A percentile compares a stretch with the other conserved stretches of the same genome.
Evolutionary conservation across 2,329 filamentous ascomycete genomes (phyloP).

Genomic region (Didymella segeticola): DNA sequence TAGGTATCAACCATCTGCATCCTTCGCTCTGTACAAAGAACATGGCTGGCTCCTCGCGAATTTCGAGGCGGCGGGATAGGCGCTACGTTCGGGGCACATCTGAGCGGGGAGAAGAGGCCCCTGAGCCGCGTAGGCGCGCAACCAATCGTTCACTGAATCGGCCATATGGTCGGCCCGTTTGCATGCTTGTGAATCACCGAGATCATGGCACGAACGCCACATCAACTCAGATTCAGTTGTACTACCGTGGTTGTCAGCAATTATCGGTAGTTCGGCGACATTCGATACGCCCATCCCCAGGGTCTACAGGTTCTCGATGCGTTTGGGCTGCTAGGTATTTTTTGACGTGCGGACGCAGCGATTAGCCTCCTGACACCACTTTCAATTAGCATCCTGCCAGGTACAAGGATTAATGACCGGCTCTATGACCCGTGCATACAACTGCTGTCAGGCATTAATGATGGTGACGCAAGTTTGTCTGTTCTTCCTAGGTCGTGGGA

Average conservation of each 20-base stretch:
- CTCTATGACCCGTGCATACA: too few species aligned
- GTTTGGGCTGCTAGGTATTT: not conserved
- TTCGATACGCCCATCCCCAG: not conserved
- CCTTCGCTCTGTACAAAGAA: not conserved
- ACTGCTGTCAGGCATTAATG: too few species aligned
- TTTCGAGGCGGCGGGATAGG: conserved; percentile 1
- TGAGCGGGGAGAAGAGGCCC: not conserved
- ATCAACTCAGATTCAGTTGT: not conserved
- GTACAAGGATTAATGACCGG: too few species aligned
- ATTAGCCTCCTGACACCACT: not conserved
- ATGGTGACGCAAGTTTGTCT: too few species aligned
- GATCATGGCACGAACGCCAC: conserved; percentile 2
- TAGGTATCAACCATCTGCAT: not conserved
- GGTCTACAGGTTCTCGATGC: not conserved
- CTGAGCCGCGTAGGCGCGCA: not conserved
- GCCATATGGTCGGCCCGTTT: conserved; percentile 4
- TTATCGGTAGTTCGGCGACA: not conserved
- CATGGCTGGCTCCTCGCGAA: not conserved
- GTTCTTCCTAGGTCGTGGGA: too few species aligned
- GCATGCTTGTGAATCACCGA: not conserved
- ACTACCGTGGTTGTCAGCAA: not conserved
- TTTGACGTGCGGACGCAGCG: not conserved
- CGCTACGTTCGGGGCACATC: not conserved
- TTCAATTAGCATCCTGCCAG: too few species aligned
- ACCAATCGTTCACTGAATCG: conserved; percentile 4